Conservation (phyloP, 1,284 basidiomycete species). For the Moesziomyces antarcticus region DNA sequence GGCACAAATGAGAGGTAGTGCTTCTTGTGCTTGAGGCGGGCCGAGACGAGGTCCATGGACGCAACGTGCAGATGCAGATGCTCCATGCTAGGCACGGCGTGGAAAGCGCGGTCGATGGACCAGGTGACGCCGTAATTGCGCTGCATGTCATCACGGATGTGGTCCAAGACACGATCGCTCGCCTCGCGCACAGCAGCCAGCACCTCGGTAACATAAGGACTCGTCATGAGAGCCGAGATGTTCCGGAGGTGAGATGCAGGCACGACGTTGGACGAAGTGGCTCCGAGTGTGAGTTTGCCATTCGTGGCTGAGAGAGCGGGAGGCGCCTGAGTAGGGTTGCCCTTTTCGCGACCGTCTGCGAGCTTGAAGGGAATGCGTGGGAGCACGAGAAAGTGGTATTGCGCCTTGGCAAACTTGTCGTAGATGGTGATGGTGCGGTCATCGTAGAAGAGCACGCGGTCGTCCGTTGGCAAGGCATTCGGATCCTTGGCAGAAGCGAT, state of each 20-base stretch:
- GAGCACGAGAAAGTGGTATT: conserved; percentile 54
- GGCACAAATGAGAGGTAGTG: conserved; percentile 94
- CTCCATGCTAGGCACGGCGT: conserved; percentile 77
- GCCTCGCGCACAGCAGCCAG: conserved; percentile 38
- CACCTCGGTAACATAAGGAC: conserved; percentile 48
- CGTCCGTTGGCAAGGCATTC: conserved; percentile 45
- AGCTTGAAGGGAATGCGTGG: conserved; percentile 42
- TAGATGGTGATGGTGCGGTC: conserved; percentile 78
- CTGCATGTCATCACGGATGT: conserved; percentile 84
- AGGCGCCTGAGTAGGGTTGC: neutral
- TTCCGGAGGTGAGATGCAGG: conserved; percentile 49
- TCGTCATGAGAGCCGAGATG: conserved; percentile 47
- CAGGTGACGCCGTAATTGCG: conserved; percentile 65
- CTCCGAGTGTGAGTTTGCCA: conserved; percentile 49
- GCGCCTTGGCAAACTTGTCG: conserved; percentile 82
- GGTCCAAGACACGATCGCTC: conserved; percentile 58
- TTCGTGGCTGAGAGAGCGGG: conserved; percentile 24
- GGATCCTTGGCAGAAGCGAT: conserved; percentile 41
- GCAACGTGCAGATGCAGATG: conserved; percentile 70
- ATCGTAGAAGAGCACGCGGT: conserved; percentile 76
- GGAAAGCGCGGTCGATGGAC: conserved; percentile 76
- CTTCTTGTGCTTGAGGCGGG: conserved; percentile 83
- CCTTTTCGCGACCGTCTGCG: neutral
- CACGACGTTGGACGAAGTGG: conserved; percentile 25
- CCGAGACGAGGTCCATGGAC: conserved; percentile 81